Evolutionary conservation across 352 stramenopile genomes (phyloP).

Genomic region (Phytopythium chamaehyphon): DNA sequence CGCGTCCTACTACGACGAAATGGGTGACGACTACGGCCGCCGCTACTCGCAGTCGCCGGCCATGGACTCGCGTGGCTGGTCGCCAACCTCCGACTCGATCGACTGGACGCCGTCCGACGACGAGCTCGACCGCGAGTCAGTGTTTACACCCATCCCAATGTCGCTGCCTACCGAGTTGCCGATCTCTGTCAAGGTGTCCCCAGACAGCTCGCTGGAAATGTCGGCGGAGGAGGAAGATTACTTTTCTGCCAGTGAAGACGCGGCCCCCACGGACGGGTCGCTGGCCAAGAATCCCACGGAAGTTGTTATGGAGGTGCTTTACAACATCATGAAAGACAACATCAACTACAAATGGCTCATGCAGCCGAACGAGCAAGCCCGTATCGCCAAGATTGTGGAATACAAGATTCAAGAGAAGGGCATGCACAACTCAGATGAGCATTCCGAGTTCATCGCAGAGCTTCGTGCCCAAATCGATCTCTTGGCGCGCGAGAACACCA

Average conservation of each 20-base stretch:
- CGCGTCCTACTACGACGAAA: slow-evolving; percentile 63
- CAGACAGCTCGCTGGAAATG: slow-evolving; percentile 16
- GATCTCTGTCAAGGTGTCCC: too few species aligned
- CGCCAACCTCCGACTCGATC: slow-evolving; percentile 35
- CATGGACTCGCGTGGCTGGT: slow-evolving; percentile 44
- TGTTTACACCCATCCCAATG: too few species aligned
- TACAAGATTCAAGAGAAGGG: slow-evolving; percentile 34
- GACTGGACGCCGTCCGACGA: slow-evolving; percentile 43
- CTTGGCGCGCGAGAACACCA: slow-evolving; percentile 53
- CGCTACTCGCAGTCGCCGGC: slow-evolving; percentile 34
- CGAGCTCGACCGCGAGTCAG: slow-evolving; percentile 12
- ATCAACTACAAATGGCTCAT: slow-evolving; percentile 55
- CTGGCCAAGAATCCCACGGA: slow-evolving; percentile 30
- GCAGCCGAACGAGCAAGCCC: slow-evolving; percentile 37
- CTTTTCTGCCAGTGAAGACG: slow-evolving; percentile 25
- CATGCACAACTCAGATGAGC: slow-evolving; percentile 15
- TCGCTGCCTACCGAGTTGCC: too few species aligned
- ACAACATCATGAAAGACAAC: slow-evolving; percentile 56
- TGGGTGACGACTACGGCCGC: slow-evolving; percentile 42
- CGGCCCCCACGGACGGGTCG: slow-evolving; percentile 3
- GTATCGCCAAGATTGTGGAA: slow-evolving; percentile 47
- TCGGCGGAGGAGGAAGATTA: slow-evolving; percentile 17
- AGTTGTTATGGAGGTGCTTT: slow-evolving; percentile 58
- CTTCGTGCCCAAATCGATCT: slow-evolving; percentile 54
- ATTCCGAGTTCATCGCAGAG: slow-evolving; percentile 30